phyloP scores from a whole-genome alignment of 2,329 filamentous ascomycete genomes.

The Pyrenophora teres region DNA sequence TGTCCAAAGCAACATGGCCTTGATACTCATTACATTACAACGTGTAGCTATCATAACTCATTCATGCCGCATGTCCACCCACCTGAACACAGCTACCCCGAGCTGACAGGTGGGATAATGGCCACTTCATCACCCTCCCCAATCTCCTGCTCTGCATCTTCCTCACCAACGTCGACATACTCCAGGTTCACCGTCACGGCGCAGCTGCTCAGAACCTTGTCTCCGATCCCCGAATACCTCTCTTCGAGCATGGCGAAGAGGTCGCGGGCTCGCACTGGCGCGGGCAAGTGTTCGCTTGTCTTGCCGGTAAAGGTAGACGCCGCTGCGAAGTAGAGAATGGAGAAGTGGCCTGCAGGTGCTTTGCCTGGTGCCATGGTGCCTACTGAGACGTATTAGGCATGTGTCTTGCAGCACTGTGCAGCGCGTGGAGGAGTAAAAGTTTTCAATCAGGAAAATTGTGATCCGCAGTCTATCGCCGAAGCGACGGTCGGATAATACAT shows the following conservation, averaged over 20 bases:
- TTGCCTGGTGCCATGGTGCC: slow-evolving; percentile 50
- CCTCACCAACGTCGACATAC: slow-evolving; percentile 73
- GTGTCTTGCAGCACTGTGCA: background rate
- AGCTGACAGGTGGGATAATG: slow-evolving; percentile 86
- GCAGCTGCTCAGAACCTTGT: slow-evolving; percentile 71
- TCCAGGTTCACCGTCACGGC: slow-evolving; percentile 80
- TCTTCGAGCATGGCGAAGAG: slow-evolving; percentile 72
- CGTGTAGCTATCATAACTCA: background rate
- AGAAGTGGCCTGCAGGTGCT: slow-evolving; percentile 70
- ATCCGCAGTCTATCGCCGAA: slow-evolving; percentile 40
- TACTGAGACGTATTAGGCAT: slow-evolving; percentile 22
- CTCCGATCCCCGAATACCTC: slow-evolving; percentile 70
- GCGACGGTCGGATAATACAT: slow-evolving; percentile 56
- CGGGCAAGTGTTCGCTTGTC: slow-evolving; percentile 66
- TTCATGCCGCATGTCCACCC: background rate
- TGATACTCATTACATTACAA: no score
- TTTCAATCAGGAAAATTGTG: slow-evolving; percentile 38
- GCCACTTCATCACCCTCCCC: slow-evolving; percentile 80
- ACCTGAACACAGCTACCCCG: slow-evolving; percentile 54
- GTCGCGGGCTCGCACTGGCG: slow-evolving; percentile 65
- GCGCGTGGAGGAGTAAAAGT: background rate
- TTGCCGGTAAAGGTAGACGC: slow-evolving; percentile 73
- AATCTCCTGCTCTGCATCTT: slow-evolving; percentile 60
- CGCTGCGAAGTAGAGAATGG: slow-evolving; percentile 79
- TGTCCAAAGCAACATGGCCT: no score